Percentiles rank a stretch among this genome's conserved stretches.
phyloP scores from a whole-genome alignment of 306 rosid genomes.

The Mimosa bimucronata region DNA sequence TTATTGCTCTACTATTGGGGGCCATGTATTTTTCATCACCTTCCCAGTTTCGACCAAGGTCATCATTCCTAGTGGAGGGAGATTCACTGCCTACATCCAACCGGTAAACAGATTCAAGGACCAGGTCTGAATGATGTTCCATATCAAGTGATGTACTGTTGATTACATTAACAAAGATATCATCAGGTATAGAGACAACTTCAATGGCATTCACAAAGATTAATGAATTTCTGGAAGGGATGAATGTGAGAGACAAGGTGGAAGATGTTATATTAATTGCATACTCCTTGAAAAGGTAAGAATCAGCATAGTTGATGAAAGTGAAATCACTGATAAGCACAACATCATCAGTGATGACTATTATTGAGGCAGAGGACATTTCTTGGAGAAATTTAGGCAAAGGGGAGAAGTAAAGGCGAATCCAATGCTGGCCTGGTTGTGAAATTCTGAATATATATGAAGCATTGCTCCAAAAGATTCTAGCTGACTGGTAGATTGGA shows the following conservation, averaged over 20 bases:
- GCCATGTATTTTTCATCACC: conserved; percentile 54
- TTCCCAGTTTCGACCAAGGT: conserved; percentile 64
- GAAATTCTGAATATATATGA: conserved; percentile 64
- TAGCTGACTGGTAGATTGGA: conserved; percentile 73
- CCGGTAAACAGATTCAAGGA: conserved; percentile 59
- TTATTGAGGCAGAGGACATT: conserved; percentile 55
- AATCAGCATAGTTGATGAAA: conserved; percentile 51
- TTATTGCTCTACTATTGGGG: conserved; percentile 50
- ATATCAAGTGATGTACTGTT: conserved; percentile 19
- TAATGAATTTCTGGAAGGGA: conserved; percentile 49
- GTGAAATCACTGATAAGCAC: conserved; percentile 61
- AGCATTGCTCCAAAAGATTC: conserved; percentile 60
- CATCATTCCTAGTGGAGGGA: conserved; percentile 53
- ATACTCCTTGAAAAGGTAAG: conserved; percentile 63
- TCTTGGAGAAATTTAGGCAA: conserved; percentile 46
- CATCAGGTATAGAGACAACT: conserved; percentile 60
- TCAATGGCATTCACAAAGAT: conserved; percentile 66
- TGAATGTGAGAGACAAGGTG: conserved; percentile 53
- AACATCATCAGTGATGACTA: conserved; percentile 54
- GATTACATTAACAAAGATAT: conserved; percentile 23
- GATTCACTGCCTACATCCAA: conserved; percentile 63
- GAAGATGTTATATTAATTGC: conserved; percentile 52
- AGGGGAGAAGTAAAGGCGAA: conserved; percentile 77
- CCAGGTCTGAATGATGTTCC: conserved; percentile 40
- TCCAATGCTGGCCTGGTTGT: conserved; percentile 74